phyloP scores from a whole-genome alignment of 1,284 basidiomycete species.

The Amylostereum chailletii region DNA sequence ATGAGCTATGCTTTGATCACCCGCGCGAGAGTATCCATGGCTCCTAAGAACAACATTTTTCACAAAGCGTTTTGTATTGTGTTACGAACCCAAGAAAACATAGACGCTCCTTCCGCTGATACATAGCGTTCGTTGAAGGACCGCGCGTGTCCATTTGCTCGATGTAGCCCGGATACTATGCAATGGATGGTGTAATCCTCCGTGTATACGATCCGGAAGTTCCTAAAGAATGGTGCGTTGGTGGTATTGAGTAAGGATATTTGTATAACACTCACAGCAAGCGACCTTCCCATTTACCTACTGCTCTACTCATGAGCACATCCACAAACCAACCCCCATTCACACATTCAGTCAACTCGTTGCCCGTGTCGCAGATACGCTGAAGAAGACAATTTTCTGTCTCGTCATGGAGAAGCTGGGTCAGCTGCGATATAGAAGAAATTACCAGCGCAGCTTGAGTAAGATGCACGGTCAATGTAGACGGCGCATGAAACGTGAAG shows the following conservation, averaged over 20 bases:
- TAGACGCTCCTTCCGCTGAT: slow-evolving; percentile 7
- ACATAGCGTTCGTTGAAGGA: slow-evolving; percentile 28
- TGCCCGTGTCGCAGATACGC: slow-evolving; percentile 59
- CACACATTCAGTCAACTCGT: slow-evolving; percentile 40
- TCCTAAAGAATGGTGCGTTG: slow-evolving; percentile 29
- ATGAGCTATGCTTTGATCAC: background rate
- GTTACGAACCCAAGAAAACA: slow-evolving; percentile 43
- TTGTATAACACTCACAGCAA: slow-evolving; percentile 45
- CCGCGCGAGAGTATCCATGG: too few species aligned
- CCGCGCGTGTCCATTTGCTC: slow-evolving; percentile 29
- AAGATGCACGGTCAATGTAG: slow-evolving; percentile 60
- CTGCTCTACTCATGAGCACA: slow-evolving; percentile 46
- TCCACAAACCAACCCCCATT: slow-evolving; percentile 75
- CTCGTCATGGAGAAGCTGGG: slow-evolving; percentile 68
- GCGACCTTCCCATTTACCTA: slow-evolving; percentile 75
- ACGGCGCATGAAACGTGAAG: slow-evolving; percentile 65
- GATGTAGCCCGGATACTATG: slow-evolving; percentile 43
- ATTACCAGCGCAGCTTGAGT: slow-evolving; percentile 67
- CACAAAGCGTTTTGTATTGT: slow-evolving; percentile 25
- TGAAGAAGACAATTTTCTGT: slow-evolving; percentile 57
- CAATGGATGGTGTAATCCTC: slow-evolving; percentile 44
- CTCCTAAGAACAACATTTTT: too few species aligned
- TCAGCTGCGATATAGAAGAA: slow-evolving; percentile 63
- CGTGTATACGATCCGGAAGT: slow-evolving; percentile 49
- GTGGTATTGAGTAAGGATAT: background rate